Evolutionary conservation across 352 stramenopile species (phyloP), one percentile per base, ranked within the genome.

Genomic region (Phytophthora colocasiae): DNA sequence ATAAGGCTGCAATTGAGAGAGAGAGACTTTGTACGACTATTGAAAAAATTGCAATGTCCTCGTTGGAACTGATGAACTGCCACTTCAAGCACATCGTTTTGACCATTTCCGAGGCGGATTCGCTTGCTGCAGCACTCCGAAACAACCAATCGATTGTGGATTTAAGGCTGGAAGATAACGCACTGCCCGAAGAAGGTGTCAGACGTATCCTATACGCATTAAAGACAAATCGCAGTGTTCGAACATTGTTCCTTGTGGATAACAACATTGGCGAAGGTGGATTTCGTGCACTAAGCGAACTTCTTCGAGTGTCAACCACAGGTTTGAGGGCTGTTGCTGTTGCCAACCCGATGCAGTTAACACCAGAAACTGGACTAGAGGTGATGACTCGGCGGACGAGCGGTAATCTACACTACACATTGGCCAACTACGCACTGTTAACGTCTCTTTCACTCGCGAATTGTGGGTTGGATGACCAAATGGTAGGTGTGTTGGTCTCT

Each of bases 121-220:
- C 66, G 44, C 75, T 85, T 11, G 58, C 39, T 31, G 22, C 52
- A 27, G 74, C 74, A 6, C 49, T 85, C 10, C 52, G 40, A 8
- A 38, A 22, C 2, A 83, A 59, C 44, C 67, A 67, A 0, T 85
- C 77, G 8, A 26, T 83, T 17, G 64, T 53, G 1, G 64, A 78
- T 6, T 51, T 85, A 14, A 52, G 58, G 26, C 58, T 85, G n/a
- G 38, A 65, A 58, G 72, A 81, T 67, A 85, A 85, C 38, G 74
- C 68, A 6, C 29, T 85, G 12, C 69, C 74, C 6, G 47, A 60
- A 17, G 77, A 85, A 40, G 77, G 60, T 6, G 38, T 48, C 6
- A 58, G 62, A 17, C 68, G 77, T 6, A 72, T 85, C 32, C 32
- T 83, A 4, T 22, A 17, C 6, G 69, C 66, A 15, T 51, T 85